Evolutionary conservation across 805 yeast species (phyloP), one percentile per base, ranked within the genome.

Genomic region (Metschnikowia matae): DNA sequence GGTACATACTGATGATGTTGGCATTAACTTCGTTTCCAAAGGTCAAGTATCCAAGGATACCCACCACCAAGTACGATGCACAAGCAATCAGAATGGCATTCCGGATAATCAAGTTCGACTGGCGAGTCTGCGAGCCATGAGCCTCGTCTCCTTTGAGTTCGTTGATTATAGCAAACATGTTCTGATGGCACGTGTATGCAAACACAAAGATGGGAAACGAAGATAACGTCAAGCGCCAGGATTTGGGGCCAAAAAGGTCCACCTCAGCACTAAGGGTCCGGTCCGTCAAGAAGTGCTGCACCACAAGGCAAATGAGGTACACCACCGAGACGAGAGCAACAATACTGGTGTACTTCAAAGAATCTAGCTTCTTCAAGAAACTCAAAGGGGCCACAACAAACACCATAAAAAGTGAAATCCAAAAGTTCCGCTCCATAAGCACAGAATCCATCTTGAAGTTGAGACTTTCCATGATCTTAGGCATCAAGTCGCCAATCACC

Each of bases 121-220:
- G 78, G 49, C 78, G 63, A 1, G 78, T 73, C 55, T 66, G 71
- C 38, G 71, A 65, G 26, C 75, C 76, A 34, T 58, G 65, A 2
- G 34, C 54, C 7, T 66, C 75, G 57, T 58, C 59, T n/a, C 70
- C 68, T 48, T 64, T 57, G 54, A 86, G 70, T 65, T 87, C 96
- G 60, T 85, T 83, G 60, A 84, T 79, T 47, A 87, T 85, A 8
- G 89, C 83, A 63, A 84, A 85, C 75, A 87, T 81, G 66, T 86
- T 87, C 69, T 87, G 92, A 52, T 86, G 86, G 46, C 94, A 89
- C 0, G 92, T 86, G 65, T 79, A 87, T 1, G 95, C 94, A 66
- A 87, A 84, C 13, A 87, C 84, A 35, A 87, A 78, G 49, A 87
- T 84, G 23, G 88, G 86, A 59, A 87, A 83, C 6, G 89, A 81